These are phyloP conservation scores for Mortierella claussenii DNA, from an alignment of 192 early-diverging fungal species.

Conservation along the genomic window DNA sequence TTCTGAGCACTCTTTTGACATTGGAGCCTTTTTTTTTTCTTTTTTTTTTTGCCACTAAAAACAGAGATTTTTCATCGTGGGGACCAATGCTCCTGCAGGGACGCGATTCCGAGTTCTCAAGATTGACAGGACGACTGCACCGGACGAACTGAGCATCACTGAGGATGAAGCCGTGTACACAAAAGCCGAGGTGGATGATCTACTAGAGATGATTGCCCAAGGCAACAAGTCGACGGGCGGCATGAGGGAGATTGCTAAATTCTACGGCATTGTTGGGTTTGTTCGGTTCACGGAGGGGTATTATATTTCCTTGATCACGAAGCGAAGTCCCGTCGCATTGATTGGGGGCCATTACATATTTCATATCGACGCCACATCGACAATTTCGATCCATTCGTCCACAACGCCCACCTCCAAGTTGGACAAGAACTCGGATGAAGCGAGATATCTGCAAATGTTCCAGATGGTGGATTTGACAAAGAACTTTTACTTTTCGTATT, in stretches of 20 bases:
- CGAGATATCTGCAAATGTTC: slow-evolving; percentile 85
- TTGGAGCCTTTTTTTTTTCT: background rate
- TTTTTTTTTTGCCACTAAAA: background rate
- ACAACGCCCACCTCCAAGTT: slow-evolving; percentile 65
- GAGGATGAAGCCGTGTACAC: slow-evolving; percentile 83
- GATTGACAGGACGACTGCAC: slow-evolving; percentile 81
- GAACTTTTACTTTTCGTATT: slow-evolving; percentile 98
- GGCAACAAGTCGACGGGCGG: slow-evolving; percentile 83
- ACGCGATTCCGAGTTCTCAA: slow-evolving; percentile 85
- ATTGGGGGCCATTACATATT: slow-evolving; percentile 96
- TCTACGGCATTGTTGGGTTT: slow-evolving; percentile 88
- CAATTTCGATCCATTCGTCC: slow-evolving; percentile 70
- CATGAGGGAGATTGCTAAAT: slow-evolving; percentile 70
- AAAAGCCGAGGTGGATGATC: slow-evolving; percentile 75
- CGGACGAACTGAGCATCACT: slow-evolving; percentile 75
- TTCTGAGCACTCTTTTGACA: too few species aligned
- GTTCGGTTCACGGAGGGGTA: slow-evolving; percentile 92
- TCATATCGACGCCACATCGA: slow-evolving; percentile 91
- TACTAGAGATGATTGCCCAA: slow-evolving; percentile 81
- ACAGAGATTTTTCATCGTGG: slow-evolving; percentile 85
- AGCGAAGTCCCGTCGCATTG: slow-evolving; percentile 85
- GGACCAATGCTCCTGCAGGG: slow-evolving; percentile 78
- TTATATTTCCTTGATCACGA: slow-evolving; percentile 90
- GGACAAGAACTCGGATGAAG: slow-evolving; percentile 81
- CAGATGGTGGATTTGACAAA: slow-evolving; percentile 92